Evolutionary conservation across 202 grass and related monocot species (phyloP), one percentile per base, ranked within the genome.

Genomic region (Saccharum hybrid): DNA sequence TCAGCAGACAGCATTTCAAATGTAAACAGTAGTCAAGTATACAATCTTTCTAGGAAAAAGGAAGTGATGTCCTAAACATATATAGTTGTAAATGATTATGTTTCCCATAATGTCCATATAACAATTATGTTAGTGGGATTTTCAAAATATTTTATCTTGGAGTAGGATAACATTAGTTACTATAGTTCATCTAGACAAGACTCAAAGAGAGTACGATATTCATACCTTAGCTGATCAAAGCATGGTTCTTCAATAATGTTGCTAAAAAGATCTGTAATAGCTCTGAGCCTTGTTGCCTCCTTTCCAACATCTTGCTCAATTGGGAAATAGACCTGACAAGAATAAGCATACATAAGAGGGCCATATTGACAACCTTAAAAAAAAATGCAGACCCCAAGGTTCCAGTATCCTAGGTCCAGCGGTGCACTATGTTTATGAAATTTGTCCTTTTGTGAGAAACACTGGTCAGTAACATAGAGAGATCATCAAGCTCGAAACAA

Each of bases 241-340:
- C 84, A 98, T 70, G 92, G 90, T 79, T 95, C 92, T 89, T 94
- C 90, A 68, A 95, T 91, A 63, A 98, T 91, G 56, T 83, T 86
- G 83, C 88, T 91, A 71, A 98, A 91, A 86, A 98, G 96, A 92
- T 98, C 90, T 41, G 91, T 92, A 82, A 91, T 93, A 81, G 92
- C 88, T 88, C 90, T 98, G 26, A 98, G 81, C 89, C 77, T 91
- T 51, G 77, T 91, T 42, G 88, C 84, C 22, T 93, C 88, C 74
- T 83, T 88, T 79, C 95, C 95, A 75, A 79, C 34, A 1, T 94
- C 90, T 90, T 93, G 90, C 62, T 94, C 90, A 31, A 98, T 80
- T 90, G 94, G 90, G 83, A 90, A 98, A 91, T 94, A 98, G 72
- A 98, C 72, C 95, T 97, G 68, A 75, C 36, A 84, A 74, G 61